A percentile compares a stretch with the other conserved stretches of the same genome.
Evolutionary conservation across 805 yeast species (phyloP).

Genomic region (Kluyveromyces nonfermentans): DNA sequence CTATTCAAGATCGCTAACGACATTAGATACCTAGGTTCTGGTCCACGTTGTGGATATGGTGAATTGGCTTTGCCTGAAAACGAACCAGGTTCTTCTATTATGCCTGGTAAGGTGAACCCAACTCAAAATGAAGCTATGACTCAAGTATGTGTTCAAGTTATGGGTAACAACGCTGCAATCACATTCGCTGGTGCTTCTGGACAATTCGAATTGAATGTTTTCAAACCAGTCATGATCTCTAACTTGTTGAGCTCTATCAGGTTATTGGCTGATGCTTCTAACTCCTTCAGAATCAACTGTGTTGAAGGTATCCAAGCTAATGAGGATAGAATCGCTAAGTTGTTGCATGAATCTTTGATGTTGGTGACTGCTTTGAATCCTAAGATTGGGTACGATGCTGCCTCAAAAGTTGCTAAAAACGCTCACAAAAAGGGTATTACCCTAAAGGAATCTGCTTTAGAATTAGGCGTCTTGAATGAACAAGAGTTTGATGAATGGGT

Average conservation of each 20-base stretch:
- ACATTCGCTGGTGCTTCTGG: conserved; percentile 98
- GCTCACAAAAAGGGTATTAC: conserved; percentile 98
- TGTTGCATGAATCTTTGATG: conserved; percentile 92
- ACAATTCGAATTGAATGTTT: conserved; percentile 95
- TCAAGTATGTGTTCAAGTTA: conserved; percentile 96
- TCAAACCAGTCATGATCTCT: conserved; percentile 91
- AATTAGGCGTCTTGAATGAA: conserved; percentile 72
- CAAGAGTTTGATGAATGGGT: conserved; percentile 96
- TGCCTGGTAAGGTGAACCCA: conserved; percentile 99
- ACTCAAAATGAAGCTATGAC: conserved; percentile 98
- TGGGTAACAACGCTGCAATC: conserved; percentile 92
- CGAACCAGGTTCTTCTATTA: conserved; percentile 98
- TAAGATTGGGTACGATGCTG: conserved; percentile 95
- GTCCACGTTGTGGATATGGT: conserved; percentile 99
- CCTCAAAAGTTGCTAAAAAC: conserved; percentile 96
- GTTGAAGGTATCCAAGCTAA: conserved; percentile 92
- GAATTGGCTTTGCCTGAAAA: conserved; percentile 93
- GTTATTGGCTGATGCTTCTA: conserved; percentile 78
- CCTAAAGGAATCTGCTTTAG: conserved; percentile 87
- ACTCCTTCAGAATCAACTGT: conserved; percentile 90
- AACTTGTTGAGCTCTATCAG: conserved; percentile 84
- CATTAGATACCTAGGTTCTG: conserved; percentile 95
- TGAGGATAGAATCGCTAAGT: conserved; percentile 73
- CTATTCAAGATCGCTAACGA: conserved; percentile 96
- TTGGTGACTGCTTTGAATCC: conserved; percentile 98